Conservation (phyloP, 176 grass and related monocot species). For the Avena insularis region DNA sequence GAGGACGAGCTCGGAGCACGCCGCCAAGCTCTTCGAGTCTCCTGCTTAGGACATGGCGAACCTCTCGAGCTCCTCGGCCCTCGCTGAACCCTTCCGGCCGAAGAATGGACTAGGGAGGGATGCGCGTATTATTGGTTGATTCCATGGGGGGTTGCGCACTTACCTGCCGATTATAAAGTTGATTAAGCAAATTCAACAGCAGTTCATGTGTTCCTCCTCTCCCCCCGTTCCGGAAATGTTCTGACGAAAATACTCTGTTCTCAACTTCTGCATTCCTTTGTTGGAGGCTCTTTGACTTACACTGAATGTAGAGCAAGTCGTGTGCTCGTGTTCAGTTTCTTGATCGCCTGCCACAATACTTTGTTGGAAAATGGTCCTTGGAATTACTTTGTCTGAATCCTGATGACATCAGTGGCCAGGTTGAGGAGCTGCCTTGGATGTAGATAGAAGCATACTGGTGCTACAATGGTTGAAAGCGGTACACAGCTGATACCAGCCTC, state of each 20-base stretch:
- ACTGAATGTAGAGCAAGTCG: neutral
- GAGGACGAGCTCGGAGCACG: slow-evolving; percentile 1
- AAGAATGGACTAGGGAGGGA: neutral
- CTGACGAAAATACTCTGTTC: neutral
- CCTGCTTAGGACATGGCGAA: neutral
- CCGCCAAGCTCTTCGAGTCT: neutral
- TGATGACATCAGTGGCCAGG: slow-evolving; percentile 29
- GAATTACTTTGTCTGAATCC: slow-evolving; percentile 1
- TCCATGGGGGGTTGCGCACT: neutral
- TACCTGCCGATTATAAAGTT: neutral
- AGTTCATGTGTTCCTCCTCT: neutral
- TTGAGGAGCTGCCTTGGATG: slow-evolving; percentile 17
- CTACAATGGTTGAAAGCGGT: slow-evolving; percentile 50
- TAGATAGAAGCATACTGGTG: slow-evolving; percentile 18
- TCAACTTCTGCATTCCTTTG: neutral
- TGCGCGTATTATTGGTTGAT: no score
- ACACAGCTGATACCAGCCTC: slow-evolving; percentile 47
- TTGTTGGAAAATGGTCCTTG: neutral
- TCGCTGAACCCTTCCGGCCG: neutral
- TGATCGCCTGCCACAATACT: no score
- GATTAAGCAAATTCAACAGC: neutral
- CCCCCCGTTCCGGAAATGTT: neutral
- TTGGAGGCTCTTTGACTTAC: no score
- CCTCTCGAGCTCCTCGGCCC: neutral
- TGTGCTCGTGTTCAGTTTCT: neutral